phyloP scores from a whole-genome alignment of 192 early-diverging fungal species.

The Coemansia sp. region DNA sequence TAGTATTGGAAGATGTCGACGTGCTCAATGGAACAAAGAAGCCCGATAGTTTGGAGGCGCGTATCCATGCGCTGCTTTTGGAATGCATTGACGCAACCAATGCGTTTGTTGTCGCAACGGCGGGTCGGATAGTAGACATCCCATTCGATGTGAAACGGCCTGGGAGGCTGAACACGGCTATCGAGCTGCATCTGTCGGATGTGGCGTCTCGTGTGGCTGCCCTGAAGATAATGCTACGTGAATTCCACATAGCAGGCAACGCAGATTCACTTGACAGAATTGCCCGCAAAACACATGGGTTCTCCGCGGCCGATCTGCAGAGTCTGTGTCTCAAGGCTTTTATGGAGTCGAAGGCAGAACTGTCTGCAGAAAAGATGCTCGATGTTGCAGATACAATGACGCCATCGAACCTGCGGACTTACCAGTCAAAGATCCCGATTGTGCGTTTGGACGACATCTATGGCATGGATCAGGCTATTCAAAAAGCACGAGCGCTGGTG shows the following conservation, averaged over 20 bases:
- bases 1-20: slow-evolving; percentile 51
- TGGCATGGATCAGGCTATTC: slow-evolving; percentile 72
- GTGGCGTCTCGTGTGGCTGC: slow-evolving; percentile 29
- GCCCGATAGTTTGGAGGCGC: slow-evolving; percentile 40
- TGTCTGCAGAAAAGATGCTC: slow-evolving; percentile 31
- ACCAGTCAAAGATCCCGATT: slow-evolving; percentile 60
- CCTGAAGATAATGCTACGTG: slow-evolving; percentile 40
- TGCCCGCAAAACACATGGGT: slow-evolving; percentile 60
- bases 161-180: slow-evolving; percentile 30
- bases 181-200: slow-evolving; percentile 39
- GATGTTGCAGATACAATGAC: slow-evolving; percentile 13
- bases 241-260: slow-evolving; percentile 25
- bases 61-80: slow-evolving; percentile 44
- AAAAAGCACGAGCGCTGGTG: slow-evolving; percentile 57
- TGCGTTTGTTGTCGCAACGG: slow-evolving; percentile 49
- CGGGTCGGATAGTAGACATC: slow-evolving; percentile 24
- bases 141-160: slow-evolving; percentile 37
- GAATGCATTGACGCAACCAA: slow-evolving; percentile 28
- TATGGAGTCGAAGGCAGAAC: slow-evolving; percentile 35
- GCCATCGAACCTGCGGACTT: slow-evolving; percentile 27
- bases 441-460: slow-evolving; percentile 73
- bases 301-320: slow-evolving; percentile 79
- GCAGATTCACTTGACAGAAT: slow-evolving; percentile 19
- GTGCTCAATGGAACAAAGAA: slow-evolving; percentile 38
- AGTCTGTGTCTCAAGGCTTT: slow-evolving; percentile 62